Base-by-base conservation (phyloP, 2,329 filamentous ascomycete genomes). In the Colletotrichum eleusines region DNA sequence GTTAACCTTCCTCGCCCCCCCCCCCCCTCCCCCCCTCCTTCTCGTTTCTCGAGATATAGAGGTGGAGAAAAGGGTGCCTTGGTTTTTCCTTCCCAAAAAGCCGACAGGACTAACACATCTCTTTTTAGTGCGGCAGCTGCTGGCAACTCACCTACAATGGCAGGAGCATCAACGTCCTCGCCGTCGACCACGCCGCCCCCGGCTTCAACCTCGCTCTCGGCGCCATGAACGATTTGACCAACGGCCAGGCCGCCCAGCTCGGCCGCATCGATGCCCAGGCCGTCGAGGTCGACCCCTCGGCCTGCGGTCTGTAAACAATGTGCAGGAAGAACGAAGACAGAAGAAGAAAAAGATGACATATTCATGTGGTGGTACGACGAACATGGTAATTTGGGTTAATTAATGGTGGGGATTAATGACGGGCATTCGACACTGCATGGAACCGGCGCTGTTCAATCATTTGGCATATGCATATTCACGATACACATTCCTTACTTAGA, bases 191-290 rank as follows among this genome's bases (percentile, higher is more conserved):
- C 74, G 80, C 85, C 35, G 80, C 28, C 18, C 69, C 71, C 5
- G 86, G 86, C 51, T 87, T 88, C 81, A 90, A 89, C 80, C 84
- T 91, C 72, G 88, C 82, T n/a, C 79, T 87, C 68, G 76, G 74
- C 44, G 89, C 88, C 66, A 81, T 91, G 84, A 82, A 90, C 77
- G 78, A 76, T 26, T 82, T 91, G 62, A 90, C 88, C 14, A 82
- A 83, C 75, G 83, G 83, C 38, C 84, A 86, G 74, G 88, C 83
- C 18, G 78, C 78, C 14, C 73, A 78, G 58, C 78, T 89, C 46
- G 89, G 89, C 62, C 82, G 85, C 26, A 74, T 91, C 61, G 83
- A 88, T 35, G 88, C 87, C 35, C 74, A 76, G 7, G 84, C 84
- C 33, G 77, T 75, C 40, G 81, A 86, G 80, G 84, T 88, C 51